Evolutionary conservation across 1,284 basidiomycete species (phyloP).

Genomic region (Stygiomarasmius scandens): DNA sequence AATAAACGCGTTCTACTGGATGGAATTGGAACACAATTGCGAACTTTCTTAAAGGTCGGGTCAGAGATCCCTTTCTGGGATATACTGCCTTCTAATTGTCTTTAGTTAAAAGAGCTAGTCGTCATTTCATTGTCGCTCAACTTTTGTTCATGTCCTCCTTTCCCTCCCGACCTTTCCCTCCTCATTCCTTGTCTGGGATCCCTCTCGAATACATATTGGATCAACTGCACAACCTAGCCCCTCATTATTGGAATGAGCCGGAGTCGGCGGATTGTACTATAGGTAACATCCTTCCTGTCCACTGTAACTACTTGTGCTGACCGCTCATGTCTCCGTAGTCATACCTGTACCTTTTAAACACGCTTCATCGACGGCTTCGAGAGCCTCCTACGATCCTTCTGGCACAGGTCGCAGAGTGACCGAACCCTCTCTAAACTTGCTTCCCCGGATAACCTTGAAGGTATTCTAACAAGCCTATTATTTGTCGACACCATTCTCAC

Average conservation of each 20-base stretch:
- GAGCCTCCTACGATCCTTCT: slow-evolving; percentile 27
- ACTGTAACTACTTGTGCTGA: neutral
- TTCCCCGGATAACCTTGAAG: slow-evolving; percentile 61
- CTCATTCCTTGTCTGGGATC: slow-evolving; percentile 61
- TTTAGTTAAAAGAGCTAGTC: slow-evolving; percentile 33
- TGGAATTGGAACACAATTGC: neutral
- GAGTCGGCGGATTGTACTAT: slow-evolving; percentile 77
- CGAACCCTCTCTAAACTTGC: slow-evolving; percentile 50
- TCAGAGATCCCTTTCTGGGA: slow-evolving; percentile 38
- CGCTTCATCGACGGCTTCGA: slow-evolving; percentile 31
- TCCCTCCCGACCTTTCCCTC: slow-evolving; percentile 60
- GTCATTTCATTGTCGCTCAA: slow-evolving; percentile 28
- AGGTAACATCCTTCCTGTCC: slow-evolving; percentile 43
- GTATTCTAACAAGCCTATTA: slow-evolving; percentile 43
- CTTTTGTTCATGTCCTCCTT: slow-evolving; percentile 44
- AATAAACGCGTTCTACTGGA: slow-evolving; percentile 4
- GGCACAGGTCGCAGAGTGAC: slow-evolving; percentile 50
- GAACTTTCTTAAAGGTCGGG: slow-evolving; percentile 23
- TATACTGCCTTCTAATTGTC: slow-evolving; percentile 26
- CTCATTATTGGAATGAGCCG: slow-evolving; percentile 68
- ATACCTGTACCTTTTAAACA: slow-evolving; percentile 47
- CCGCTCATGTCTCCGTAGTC: slow-evolving; percentile 34
- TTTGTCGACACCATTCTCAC: slow-evolving; percentile 3
- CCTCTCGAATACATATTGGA: slow-evolving; percentile 71
- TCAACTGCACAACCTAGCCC: slow-evolving; percentile 66